These are phyloP conservation scores for Imleria badia DNA, from an alignment of 768 basidiomycete genomes.

Conservation along the genomic window DNA sequence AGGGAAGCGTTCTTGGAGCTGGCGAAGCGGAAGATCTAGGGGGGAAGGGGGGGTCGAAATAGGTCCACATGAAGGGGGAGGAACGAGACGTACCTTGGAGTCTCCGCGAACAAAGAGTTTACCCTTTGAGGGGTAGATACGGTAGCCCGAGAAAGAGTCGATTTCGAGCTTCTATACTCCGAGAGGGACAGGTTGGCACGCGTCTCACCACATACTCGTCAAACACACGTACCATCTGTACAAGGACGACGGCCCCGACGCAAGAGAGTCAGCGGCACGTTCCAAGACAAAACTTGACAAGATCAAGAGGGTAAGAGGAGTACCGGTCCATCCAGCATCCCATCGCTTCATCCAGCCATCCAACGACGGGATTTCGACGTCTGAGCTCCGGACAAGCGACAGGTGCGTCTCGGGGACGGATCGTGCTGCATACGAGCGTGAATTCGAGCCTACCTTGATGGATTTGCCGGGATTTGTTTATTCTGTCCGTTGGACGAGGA, in stretches of 20 bases:
- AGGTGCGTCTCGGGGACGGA: slow-evolving; percentile 9
- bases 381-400: neutral
- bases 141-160: slow-evolving; percentile 96
- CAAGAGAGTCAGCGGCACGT: slow-evolving; percentile 17
- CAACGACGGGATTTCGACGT: slow-evolving; percentile 9
- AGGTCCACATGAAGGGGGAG: neutral
- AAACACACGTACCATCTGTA: slow-evolving; percentile 27
- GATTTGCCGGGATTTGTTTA: slow-evolving; percentile 37
- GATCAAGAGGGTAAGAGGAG: slow-evolving; percentile 7
- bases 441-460: slow-evolving; percentile 60
- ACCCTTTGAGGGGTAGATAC: slow-evolving; percentile 98
- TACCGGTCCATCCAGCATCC: slow-evolving; percentile 37
- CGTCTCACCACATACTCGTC: neutral
- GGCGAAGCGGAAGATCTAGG: slow-evolving; percentile 92
- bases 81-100: slow-evolving; percentile 69
- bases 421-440: slow-evolving; percentile 19
- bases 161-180: slow-evolving; percentile 88
- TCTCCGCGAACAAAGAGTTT: slow-evolving; percentile 94
- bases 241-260: neutral
- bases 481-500: slow-evolving; percentile 20
- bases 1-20: slow-evolving; percentile 92
- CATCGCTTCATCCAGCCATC: slow-evolving; percentile 44
- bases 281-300: slow-evolving; percentile 8
- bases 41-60: neutral
- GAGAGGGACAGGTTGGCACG: neutral